Evolutionary conservation across 768 basidiomycete species (phyloP), one percentile per base, ranked within the genome.

Genomic region (Cubamyces sp.): DNA sequence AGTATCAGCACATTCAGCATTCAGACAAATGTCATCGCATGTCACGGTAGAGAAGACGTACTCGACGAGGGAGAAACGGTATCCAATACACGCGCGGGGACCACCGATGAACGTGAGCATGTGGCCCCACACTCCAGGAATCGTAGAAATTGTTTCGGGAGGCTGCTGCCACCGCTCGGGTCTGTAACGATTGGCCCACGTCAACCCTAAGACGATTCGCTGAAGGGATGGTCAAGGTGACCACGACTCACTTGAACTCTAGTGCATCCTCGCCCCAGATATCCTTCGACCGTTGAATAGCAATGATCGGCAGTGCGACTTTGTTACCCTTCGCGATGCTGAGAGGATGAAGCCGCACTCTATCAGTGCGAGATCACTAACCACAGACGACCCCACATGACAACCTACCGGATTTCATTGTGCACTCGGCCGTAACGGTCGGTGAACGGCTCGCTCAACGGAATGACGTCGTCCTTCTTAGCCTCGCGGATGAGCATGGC

Each of bases 21-120:
- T 15, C 25, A 34, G 34, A 46, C 45, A 21, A 30, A 16, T 23
- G 28, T 12, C 9, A 9, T 34, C 9, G 34, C 34, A 15, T n/a
- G 49, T 25, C 26, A 14, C 4, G 40, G 30, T 4, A 9, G 7
- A 28, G 26, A 45, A 11, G 15, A 54, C 58, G 45, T 61, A 86
- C 84, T 86, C 86, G 15, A 82, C 75, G 19, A 88, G 70, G 9
- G 88, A 78, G 69, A 89, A 89, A 3, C 84, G 80, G 69, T 83
- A 88, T 0, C 87, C 87, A 37, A 89, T 88, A 60, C 88, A 91
- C 0, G 85, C 79, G 21, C 81, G 79, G 16, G 86, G 84, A 3
- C 88, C 88, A 28, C 85, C 85, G 2, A 86, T 65, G 78, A 91
- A 91, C 0, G 84, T 81, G 41, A 88, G 68, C 64, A 84, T 66